Conservation (phyloP, 2,329 filamentous ascomycete species). For the Chalaropsis ovoidea region DNA sequence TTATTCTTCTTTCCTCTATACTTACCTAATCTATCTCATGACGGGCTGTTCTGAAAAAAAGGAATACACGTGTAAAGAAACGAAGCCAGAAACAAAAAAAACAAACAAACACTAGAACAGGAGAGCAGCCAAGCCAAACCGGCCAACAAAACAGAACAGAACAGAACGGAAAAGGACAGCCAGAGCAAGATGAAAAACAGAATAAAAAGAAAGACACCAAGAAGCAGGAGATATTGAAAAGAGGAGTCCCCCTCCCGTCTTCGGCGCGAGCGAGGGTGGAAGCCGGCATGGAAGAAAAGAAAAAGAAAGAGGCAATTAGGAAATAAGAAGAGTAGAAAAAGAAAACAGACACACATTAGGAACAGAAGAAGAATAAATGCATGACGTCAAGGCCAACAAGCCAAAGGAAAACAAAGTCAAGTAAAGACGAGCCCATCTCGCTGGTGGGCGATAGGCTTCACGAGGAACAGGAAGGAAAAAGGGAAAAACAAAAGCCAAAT, state of each 20-base stretch:
- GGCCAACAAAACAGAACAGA: too few species aligned
- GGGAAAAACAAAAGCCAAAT: background rate
- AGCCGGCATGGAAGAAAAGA: too few species aligned
- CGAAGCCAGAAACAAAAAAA: background rate
- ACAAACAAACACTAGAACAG: background rate
- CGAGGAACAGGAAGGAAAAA: background rate
- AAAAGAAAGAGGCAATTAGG: background rate
- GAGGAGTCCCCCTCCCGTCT: background rate
- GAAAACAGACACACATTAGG: constrained; percentile 8
- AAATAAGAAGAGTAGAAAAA: constrained; percentile 18
- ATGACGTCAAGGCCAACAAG: constrained; percentile 25
- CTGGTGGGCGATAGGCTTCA: background rate
- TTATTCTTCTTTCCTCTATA: constrained; percentile 14
- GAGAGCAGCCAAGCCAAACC: background rate
- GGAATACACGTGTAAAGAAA: background rate
- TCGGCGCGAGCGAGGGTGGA: background rate
- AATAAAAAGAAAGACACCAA: constrained; percentile 7
- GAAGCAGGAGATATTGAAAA: background rate
- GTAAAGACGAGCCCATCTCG: background rate
- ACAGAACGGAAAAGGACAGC: background rate
- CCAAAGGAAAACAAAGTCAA: constrained; percentile 25
- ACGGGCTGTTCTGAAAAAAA: constrained; percentile 10
- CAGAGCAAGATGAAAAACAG: background rate
- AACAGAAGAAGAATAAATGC: constrained; percentile 17
- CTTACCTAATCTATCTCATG: constrained; percentile 8